Conservation (phyloP, 1,284 basidiomycete genomes). For the Melanopsichium pennsylvanicum region DNA sequence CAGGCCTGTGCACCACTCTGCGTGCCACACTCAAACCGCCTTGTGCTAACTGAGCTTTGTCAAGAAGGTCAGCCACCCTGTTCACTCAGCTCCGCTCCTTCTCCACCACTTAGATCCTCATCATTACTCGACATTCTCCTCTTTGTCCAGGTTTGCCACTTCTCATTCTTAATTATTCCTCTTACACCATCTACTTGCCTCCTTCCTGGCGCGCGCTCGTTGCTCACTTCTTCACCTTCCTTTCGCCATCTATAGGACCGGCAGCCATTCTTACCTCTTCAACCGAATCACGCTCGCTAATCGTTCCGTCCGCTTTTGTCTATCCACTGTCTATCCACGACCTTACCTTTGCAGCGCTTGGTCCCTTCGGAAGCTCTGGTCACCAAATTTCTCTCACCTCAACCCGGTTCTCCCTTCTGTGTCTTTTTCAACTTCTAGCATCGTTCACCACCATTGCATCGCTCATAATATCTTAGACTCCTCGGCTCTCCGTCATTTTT, state of each 20-base stretch:
- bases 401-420: not conserved
- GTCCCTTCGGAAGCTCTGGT: constrained; percentile 3
- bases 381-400: not conserved
- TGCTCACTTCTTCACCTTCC: constrained; percentile 8
- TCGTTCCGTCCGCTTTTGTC: not conserved
- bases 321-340: too few relatives aligned
- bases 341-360: not conserved
- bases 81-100: too few relatives aligned
- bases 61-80: too few relatives aligned
- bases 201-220: constrained; percentile 7
- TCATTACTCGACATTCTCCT: too few relatives aligned
- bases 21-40: not conserved
- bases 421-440: constrained; percentile 3
- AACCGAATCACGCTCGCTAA: constrained; percentile 7
- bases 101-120: too few relatives aligned
- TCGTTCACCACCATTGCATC: constrained; percentile 2
- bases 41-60: too few relatives aligned
- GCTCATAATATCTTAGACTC: constrained; percentile 17
- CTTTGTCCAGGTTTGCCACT: constrained; percentile 1
- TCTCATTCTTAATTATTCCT: not conserved
- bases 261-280: too few relatives aligned
- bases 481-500: not conserved
- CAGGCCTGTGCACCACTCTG: not conserved
- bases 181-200: not conserved
- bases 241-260: constrained; percentile 3